Conservation (phyloP, 1,284 basidiomycete genomes). For the Anthracocystis walkeri region DNA sequence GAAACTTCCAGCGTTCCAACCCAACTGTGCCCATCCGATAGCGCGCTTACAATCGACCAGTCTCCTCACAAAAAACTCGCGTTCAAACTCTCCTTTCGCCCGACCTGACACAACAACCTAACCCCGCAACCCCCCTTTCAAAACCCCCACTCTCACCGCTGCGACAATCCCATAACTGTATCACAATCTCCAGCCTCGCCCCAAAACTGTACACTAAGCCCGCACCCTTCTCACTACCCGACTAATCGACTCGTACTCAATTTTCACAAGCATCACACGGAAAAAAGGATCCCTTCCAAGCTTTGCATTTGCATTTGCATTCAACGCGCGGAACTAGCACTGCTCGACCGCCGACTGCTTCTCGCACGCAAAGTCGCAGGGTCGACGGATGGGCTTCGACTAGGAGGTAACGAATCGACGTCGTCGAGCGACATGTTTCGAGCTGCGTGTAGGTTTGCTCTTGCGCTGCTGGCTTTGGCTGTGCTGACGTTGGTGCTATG, state of each 20-base stretch:
- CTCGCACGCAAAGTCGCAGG: conserved; percentile 23
- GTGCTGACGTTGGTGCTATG: not conserved
- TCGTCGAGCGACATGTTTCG: conserved; percentile 53
- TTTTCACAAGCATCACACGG: not conserved
- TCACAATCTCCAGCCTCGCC: too few species aligned
- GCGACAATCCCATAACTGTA: too few species aligned
- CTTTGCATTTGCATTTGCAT: not conserved
- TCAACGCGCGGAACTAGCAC: conserved; percentile 10
- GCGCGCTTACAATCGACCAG: too few species aligned
- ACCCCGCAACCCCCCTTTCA: too few species aligned
- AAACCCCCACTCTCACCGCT: too few species aligned
- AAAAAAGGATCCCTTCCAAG: not conserved
- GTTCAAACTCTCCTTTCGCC: too few species aligned
- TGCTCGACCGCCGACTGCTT: conserved; percentile 12
- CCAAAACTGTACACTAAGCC: not conserved
- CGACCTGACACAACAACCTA: too few species aligned
- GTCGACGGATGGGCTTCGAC: conserved; percentile 41
- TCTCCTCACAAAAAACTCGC: too few species aligned
- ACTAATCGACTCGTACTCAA: not conserved
- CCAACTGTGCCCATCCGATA: too few species aligned
- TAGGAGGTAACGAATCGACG: conserved; percentile 22
- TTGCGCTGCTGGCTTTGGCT: conserved; percentile 6
- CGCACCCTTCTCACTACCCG: not conserved
- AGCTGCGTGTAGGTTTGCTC: conserved; percentile 38
- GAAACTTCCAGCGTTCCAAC: too few species aligned